Conservation (phyloP, 164 flowering plant genomes). For the Amborella trichopoda region DNA sequence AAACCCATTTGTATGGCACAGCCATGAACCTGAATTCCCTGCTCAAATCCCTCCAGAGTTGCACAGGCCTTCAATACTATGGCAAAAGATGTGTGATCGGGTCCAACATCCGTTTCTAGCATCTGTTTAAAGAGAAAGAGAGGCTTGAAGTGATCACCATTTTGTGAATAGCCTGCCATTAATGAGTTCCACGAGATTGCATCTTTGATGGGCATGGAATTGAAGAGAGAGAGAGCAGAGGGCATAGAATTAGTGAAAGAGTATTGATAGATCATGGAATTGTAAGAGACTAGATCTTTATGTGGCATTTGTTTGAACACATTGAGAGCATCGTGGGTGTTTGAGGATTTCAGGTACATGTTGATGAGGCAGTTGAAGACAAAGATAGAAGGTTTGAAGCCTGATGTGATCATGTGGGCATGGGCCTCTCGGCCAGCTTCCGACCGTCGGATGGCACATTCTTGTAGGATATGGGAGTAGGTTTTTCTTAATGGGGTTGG, state of each 20-base stretch:
- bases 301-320: conserved; percentile 58
- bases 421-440: conserved; percentile 57
- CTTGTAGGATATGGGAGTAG: conserved; percentile 52
- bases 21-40: conserved; percentile 53
- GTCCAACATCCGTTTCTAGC: conserved; percentile 17
- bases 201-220: conserved; percentile 53
- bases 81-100: conserved; percentile 43
- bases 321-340: conserved; percentile 29
- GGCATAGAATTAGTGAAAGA: conserved; percentile 28
- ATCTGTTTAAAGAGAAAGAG: conserved; percentile 34
- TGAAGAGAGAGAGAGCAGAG: conserved; percentile 29
- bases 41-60: conserved; percentile 18
- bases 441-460: conserved; percentile 27
- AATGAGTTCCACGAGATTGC: conserved; percentile 73
- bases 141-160: conserved; percentile 23
- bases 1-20: conserved; percentile 41
- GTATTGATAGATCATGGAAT: conserved; percentile 48
- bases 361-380: conserved; percentile 68
- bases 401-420: conserved; percentile 47
- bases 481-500: too few species aligned
- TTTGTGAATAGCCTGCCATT: conserved; percentile 49
- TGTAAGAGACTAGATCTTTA: conserved; percentile 56
- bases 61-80: conserved; percentile 48
- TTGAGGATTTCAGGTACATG: conserved; percentile 41
- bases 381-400: conserved; percentile 52